A percentile compares a stretch with the other conserved stretches of the same genome.
phyloP scores from a whole-genome alignment of 179 eudicot genomes.

The Spergularia azorica region DNA sequence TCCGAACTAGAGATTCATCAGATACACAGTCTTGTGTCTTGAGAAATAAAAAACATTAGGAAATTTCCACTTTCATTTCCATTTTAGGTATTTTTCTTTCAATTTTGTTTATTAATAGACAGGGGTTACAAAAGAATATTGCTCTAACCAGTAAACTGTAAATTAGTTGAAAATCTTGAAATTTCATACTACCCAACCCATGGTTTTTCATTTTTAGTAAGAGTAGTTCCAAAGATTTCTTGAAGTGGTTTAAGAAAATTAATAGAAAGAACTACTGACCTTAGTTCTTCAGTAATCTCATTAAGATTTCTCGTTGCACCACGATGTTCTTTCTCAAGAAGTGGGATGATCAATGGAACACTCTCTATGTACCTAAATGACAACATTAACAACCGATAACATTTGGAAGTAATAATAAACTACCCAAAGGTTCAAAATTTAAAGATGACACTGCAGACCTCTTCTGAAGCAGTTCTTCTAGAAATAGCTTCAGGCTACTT shows the following conservation, averaged over 20 bases:
- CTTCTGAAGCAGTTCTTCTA: slow-evolving; percentile 84
- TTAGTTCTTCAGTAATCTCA: slow-evolving; percentile 80
- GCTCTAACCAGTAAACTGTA: no score
- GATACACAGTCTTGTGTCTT: neutral
- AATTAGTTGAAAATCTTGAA: no score
- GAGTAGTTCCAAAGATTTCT: neutral
- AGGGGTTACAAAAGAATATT: no score
- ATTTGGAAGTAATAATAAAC: slow-evolving; percentile 8
- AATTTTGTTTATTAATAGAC: no score
- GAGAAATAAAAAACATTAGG: neutral
- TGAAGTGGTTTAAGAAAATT: neutral
- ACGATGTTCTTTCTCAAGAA: slow-evolving; percentile 89
- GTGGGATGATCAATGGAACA: slow-evolving; percentile 90
- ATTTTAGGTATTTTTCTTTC: no score
- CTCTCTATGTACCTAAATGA: slow-evolving; percentile 80
- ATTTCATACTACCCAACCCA: neutral
- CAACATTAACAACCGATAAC: slow-evolving; percentile 5
- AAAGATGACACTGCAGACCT: slow-evolving; percentile 44
- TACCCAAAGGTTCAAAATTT: neutral
- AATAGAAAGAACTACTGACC: slow-evolving; percentile 42
- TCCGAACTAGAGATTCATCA: neutral
- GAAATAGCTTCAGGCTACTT: slow-evolving; percentile 84
- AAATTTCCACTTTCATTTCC: no score
- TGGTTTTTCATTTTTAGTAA: neutral
- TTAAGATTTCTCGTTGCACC: slow-evolving; percentile 63